Evolutionary conservation across 2,329 filamentous ascomycete species (phyloP), one percentile per base, ranked within the genome.

Genomic region (Trichoderma sp.): DNA sequence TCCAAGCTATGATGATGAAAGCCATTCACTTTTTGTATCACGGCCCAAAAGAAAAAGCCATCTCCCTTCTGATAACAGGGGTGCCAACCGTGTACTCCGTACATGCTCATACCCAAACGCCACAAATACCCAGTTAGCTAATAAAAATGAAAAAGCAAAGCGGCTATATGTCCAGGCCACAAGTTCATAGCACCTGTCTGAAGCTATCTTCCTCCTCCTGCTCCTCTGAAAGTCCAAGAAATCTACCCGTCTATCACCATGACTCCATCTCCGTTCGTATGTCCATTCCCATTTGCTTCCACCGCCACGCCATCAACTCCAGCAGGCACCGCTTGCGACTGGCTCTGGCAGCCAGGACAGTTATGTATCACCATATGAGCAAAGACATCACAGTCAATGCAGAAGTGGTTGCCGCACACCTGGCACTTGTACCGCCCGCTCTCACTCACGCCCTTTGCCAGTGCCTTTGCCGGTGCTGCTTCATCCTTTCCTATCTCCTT

Each of bases 361-460:
- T 98, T 98, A 78, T 99, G 95, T 63, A 97, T 87, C 14, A 96
- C 89, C 81, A 97, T 94, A 78, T 99, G 96, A 29, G 93, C 92
- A 81, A 96, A 97, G 29, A 97, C 89, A 79, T 99, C 96, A 79
- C 96, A 99, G 79, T 99, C 96, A 73, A 99, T 96, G 83, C 96
- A 99, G 78, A 98, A 99, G 81, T 98, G 95, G 70, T 92, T 90
- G 3, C 86, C 81, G 79, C 96, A 99, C n/a, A 91, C 89, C 73
- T 91, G 88, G 78, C 96, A 99, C 70, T 92, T 92, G 78, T 99
- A 99, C 63, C 96, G 84, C 59, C 91, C 90, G 76, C 92, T 96
- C 82, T 96, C 93, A 78, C 92, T 95, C 55, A 94, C 90, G 1
- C 91, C 90, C 75, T 89, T 91, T 21, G 79, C 73, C 14, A 72